Conservation (phyloP, 495 filamentous ascomycete species). For the Hypoxylon subgilvum region DNA sequence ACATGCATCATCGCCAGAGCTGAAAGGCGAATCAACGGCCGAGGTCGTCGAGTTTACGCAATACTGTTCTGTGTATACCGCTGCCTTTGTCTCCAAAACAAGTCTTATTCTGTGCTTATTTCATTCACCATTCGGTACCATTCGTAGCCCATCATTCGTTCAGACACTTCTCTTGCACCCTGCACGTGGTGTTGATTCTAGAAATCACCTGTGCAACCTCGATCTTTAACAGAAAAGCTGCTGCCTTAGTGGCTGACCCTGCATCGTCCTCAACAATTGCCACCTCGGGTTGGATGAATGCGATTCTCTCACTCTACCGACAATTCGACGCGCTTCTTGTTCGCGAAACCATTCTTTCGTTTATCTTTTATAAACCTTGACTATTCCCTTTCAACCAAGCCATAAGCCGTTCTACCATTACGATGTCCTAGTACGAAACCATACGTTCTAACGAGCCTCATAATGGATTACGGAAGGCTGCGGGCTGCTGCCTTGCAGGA, state of each 20-base stretch:
- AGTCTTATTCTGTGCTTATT: neutral
- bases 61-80: no score
- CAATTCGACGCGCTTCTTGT: slow-evolving; percentile 10
- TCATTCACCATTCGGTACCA: neutral
- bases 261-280: slow-evolving; percentile 15
- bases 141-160: neutral
- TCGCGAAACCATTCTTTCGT: neutral
- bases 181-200: slow-evolving; percentile 11
- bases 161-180: no score
- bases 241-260: neutral
- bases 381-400: neutral
- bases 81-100: neutral
- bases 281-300: slow-evolving; percentile 12
- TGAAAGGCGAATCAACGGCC: slow-evolving; percentile 19
- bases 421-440: slow-evolving; percentile 17
- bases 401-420: slow-evolving; percentile 4
- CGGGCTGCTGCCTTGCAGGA: slow-evolving; percentile 84
- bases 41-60: neutral
- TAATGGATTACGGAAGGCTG: slow-evolving; percentile 79
- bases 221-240: neutral
- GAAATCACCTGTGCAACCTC: slow-evolving; percentile 2
- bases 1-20: slow-evolving; percentile 26
- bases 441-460: slow-evolving; percentile 6
- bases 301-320: slow-evolving; percentile 4
- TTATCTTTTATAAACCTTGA: slow-evolving; percentile 11